Evolutionary conservation across 2,329 filamentous ascomycete genomes (phyloP).

Genomic region (Lachnellula subtilissima): DNA sequence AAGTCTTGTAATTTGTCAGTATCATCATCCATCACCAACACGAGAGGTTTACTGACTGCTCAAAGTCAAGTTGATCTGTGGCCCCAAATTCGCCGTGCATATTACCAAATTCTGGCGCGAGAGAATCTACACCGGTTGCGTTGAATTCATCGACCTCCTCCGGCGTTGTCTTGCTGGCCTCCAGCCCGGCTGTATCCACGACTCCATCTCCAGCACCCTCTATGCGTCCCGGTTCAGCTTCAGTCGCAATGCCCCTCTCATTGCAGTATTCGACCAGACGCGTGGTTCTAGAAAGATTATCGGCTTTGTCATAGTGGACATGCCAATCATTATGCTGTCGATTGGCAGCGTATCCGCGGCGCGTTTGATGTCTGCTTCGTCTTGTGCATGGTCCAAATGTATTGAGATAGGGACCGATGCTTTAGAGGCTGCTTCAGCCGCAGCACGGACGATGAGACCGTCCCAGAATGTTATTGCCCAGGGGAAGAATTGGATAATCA

Average conservation of each 20-base stretch:
- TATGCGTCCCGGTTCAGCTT: constrained; percentile 68
- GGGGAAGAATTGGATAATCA: constrained; percentile 68
- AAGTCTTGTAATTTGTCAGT: too few relatives aligned
- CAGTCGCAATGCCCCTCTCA: constrained; percentile 60
- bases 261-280: constrained; percentile 61
- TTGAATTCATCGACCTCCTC: constrained; percentile 60
- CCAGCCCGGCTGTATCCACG: constrained; percentile 58
- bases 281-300: constrained; percentile 61
- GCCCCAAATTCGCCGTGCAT: constrained; percentile 57
- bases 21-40: too few relatives aligned
- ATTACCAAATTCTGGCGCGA: constrained; percentile 66
- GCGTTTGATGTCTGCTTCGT: constrained; percentile 49
- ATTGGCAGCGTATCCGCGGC: constrained; percentile 55
- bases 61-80: constrained; percentile 34
- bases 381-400: constrained; percentile 65
- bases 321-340: constrained; percentile 73
- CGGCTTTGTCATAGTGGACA: constrained; percentile 68
- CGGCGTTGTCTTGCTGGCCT: constrained; percentile 56
- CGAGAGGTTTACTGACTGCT: constrained; percentile 29
- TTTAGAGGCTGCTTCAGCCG: constrained; percentile 50
- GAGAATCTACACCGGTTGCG: constrained; percentile 60
- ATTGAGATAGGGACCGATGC: constrained; percentile 51
- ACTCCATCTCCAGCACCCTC: constrained; percentile 73
- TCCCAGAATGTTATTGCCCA: constrained; percentile 63
- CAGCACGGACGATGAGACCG: constrained; percentile 48